Percentiles rank a stretch among this genome's conserved stretches.
Evolutionary conservation across 805 yeast genomes (phyloP).

Genomic region (Ogataea angusta): DNA sequence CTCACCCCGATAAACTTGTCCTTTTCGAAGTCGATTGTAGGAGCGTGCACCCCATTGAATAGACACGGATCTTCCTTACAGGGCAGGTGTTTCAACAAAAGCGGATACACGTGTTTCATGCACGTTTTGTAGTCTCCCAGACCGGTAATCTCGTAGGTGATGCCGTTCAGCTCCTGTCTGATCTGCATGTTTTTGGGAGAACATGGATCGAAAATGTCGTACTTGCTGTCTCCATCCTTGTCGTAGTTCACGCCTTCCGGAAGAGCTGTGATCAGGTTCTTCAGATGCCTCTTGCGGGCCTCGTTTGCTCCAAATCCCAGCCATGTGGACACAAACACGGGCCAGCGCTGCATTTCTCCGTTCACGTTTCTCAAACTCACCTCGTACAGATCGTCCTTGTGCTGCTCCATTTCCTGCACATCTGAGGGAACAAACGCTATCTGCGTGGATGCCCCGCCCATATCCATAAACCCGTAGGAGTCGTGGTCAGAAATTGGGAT

Average conservation of each 20-base stretch:
- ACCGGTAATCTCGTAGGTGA: constrained; percentile 57
- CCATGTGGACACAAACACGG: constrained; percentile 94
- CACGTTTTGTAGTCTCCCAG: constrained; percentile 79
- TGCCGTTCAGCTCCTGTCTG: constrained; percentile 46
- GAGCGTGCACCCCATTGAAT: constrained; percentile 94
- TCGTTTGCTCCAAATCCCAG: constrained; percentile 96
- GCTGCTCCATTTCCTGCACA: constrained; percentile 54
- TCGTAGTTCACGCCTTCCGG: constrained; percentile 46
- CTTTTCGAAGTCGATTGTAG: constrained; percentile 70
- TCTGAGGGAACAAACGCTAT: constrained; percentile 85
- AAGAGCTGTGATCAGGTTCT: constrained; percentile 44
- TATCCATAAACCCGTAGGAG: constrained; percentile 92
- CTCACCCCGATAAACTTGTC: constrained; percentile 91
- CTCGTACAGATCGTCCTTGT: constrained; percentile 68
- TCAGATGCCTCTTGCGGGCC: constrained; percentile 74
- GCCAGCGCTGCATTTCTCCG: constrained; percentile 74
- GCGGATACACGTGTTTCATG: constrained; percentile 65
- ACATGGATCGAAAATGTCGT: constrained; percentile 69
- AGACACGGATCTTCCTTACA: constrained; percentile 88
- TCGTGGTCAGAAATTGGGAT: constrained; percentile 25
- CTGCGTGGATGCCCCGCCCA: constrained; percentile 99
- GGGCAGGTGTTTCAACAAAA: constrained; percentile 73
- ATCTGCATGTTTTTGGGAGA: constrained; percentile 60
- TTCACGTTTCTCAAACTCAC: constrained; percentile 64
- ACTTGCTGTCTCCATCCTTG: constrained; percentile 44